Evolutionary conservation across 805 yeast genomes (phyloP), one percentile per base, ranked within the genome.

Genomic region (Lachancea nothofagi): DNA sequence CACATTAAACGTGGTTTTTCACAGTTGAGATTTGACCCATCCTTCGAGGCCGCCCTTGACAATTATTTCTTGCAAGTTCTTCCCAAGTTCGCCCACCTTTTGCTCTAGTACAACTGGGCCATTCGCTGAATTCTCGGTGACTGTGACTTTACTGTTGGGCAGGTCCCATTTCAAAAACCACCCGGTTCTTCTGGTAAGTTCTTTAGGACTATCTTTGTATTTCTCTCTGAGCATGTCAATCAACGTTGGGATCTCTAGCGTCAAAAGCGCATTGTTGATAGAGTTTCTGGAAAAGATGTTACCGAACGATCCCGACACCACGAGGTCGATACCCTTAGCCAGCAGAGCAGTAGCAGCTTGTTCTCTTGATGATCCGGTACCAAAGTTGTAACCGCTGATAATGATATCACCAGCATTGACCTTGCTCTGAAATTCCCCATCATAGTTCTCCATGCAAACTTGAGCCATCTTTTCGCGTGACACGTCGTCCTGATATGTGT

Each of bases 381-480:
- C 99, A 61, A 93, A 93, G 62, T 93, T 93, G 72, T 69, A 93
- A 13, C 99, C 99, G 41, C 89, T 78, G 33, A 93, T 77, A 41
- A 93, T 76, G 51, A 93, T 88, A 63, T 93, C 99, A 35, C 90
- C 87, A 3, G 95, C 75, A 46, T 78, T 70, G 22, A 94, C 84
- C 70, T 87, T 89, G 22, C 65, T 47, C 42, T 83, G 80, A 64
- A 93, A 93, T 49, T 89, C 95, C 10, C 85, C 61, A 64, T 93
- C 99, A 65, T 93, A 93, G 69, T 93, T 93, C 67, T 93, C 98
- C 99, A 93, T 93, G 70, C 98, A 93, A 33, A 93, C 98, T 65
- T 90, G 84, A 25, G 98, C 98, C 99, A 93, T 93, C 61, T 83
- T 86, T 53, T 86, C 95, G 55, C 83, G 75, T 29, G 97, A 76